phyloP scores from a whole-genome alignment of 768 basidiomycete genomes.

The Sporobolomyces pararoseus region DNA sequence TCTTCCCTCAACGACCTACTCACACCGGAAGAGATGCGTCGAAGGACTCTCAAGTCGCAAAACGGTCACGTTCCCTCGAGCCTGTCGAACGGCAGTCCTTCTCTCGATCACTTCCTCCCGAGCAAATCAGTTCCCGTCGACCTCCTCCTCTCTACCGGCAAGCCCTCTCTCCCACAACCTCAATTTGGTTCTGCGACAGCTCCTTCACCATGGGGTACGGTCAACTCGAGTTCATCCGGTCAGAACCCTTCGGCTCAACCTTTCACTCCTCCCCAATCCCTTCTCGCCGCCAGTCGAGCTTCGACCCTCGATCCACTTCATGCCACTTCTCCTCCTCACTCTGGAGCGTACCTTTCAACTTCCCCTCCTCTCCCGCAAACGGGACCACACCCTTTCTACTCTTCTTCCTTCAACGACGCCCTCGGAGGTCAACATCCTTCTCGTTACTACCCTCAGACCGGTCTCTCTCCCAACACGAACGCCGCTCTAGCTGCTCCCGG shows the following conservation, averaged over 20 bases:
- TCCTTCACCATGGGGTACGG: background rate
- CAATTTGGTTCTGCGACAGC: slow-evolving; percentile 1
- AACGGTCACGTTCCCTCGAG: slow-evolving; percentile 27
- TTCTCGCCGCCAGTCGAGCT: slow-evolving; percentile 21
- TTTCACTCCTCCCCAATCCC: slow-evolving; percentile 23
- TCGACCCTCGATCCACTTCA: background rate
- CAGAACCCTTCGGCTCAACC: slow-evolving; percentile 22
- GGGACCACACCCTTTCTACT: slow-evolving; percentile 17
- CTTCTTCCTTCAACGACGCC: slow-evolving; percentile 24
- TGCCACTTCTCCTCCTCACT: background rate
- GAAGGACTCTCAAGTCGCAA: slow-evolving; percentile 60
- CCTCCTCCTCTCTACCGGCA: slow-evolving; percentile 24
- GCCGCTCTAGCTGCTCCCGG: slow-evolving; percentile 25
- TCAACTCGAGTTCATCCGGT: slow-evolving; percentile 13
- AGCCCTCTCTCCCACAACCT: background rate
- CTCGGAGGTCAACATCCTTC: slow-evolving; percentile 1
- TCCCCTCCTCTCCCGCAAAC: slow-evolving; percentile 1
- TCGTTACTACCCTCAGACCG: slow-evolving; percentile 18
- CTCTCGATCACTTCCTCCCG: slow-evolving; percentile 3
- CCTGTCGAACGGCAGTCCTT: background rate
- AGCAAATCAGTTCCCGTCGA: slow-evolving; percentile 54
- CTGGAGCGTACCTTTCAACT: background rate
- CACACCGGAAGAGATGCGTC: slow-evolving; percentile 77
- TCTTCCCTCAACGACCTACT: slow-evolving; percentile 81
- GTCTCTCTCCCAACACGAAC: slow-evolving; percentile 27